A percentile compares a stretch with the other conserved stretches of the same genome.
Conservation (phyloP, 306 rosid genomes). For the Cicer chorassanicum region DNA sequence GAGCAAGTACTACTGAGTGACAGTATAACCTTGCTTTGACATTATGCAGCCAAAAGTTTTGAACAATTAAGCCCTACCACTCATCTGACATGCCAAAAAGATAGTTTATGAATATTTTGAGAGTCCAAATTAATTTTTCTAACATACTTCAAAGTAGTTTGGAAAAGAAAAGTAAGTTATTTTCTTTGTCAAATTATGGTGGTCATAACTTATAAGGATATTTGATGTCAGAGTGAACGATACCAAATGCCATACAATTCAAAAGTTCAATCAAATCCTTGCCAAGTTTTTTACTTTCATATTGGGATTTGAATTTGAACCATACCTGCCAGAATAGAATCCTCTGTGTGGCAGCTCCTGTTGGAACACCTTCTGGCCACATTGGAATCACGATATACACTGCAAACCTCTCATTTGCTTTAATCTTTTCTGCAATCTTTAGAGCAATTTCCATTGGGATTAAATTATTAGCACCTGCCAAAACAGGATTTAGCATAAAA, state of each 20-base stretch:
- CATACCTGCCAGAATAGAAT: slow-evolving; percentile 96
- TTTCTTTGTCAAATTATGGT: neutral
- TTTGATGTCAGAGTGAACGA: neutral
- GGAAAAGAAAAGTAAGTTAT: slow-evolving; percentile 1
- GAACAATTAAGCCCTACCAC: neutral
- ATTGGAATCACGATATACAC: slow-evolving; percentile 90
- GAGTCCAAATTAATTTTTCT: slow-evolving; percentile 4
- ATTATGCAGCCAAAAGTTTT: neutral
- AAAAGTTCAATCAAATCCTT: slow-evolving; percentile 35
- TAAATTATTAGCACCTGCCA: slow-evolving; percentile 90
- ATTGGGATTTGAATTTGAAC: slow-evolving; percentile 36
- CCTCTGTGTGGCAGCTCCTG: slow-evolving; percentile 92
- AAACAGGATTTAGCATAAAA: slow-evolving; percentile 38
- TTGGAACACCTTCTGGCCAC: slow-evolving; percentile 99
- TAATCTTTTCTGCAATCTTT: slow-evolving; percentile 84
- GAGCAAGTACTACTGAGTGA: slow-evolving; percentile 28
- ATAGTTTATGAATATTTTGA: slow-evolving; percentile 17
- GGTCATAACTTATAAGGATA: neutral
- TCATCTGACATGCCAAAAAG: slow-evolving; percentile 25
- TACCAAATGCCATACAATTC: slow-evolving; percentile 28
- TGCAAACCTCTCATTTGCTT: slow-evolving; percentile 91
- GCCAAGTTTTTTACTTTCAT: slow-evolving; percentile 9
- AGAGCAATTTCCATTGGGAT: slow-evolving; percentile 99
- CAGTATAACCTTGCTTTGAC: slow-evolving; percentile 12
- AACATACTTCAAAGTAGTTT: slow-evolving; percentile 9